Base-by-base conservation (phyloP, 2,329 filamentous ascomycete genomes). In the Diaporthe velutina region DNA sequence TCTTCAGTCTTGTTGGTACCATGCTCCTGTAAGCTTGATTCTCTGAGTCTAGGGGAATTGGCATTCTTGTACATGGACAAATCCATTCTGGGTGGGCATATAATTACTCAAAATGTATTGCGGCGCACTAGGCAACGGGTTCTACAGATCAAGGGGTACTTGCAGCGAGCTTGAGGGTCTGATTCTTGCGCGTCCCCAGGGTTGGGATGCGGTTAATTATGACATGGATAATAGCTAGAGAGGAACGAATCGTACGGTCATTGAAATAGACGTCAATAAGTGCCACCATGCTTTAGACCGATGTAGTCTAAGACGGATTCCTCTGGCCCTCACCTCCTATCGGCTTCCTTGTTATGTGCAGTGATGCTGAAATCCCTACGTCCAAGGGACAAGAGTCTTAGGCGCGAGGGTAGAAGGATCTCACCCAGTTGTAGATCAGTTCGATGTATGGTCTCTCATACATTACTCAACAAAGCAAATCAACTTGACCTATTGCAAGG, bases 1-100 rank as follows among this genome's bases (percentile, higher is more conserved):
- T 82, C 54, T 83, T 85, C 74, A 83, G 82, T 30, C 78, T 87
- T 13, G 78, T 78, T 30, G 85, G 85, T 42, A 83, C 85, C 40
- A 76, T 86, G n/a, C 74, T 86, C 33, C 77, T 87, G 76, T 87
- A 82, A 82, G 57, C 52, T 64, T 40, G 2, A 28, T 70, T 22
- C 50, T 13, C 13, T 17, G 30, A 9, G 28, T 7, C 22, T 9
- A 10, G 19, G 42, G 40, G 30, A 33, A 48, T 57, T 17, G 60
- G 40, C 28, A 15, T 52, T 13, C 25, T 52, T 70, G 54, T 54
- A 68, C 48, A 61, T 48, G n/a, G 33, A 1, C 22, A 48, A 38
- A 60, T 50, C 30, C 7, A 45, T 30, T 71, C 13, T 60, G 58
- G 38, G 30, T 35, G 71, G 66, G 40, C 19, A 68, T 15, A 61